Conservation (phyloP, 768 basidiomycete genomes). For the Hypsizygus marmoreus region DNA sequence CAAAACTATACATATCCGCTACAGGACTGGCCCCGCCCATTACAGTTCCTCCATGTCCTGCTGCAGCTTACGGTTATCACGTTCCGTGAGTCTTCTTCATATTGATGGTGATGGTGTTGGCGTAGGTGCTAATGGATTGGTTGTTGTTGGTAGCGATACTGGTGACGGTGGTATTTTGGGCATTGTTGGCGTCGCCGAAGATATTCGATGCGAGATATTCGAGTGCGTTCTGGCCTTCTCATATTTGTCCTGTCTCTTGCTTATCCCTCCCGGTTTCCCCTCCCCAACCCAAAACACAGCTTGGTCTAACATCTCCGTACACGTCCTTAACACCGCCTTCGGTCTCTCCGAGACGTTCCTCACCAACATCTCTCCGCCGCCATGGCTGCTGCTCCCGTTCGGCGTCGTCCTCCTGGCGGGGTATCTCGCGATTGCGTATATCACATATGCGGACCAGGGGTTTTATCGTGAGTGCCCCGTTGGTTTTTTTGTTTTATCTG, state of each 20-base stretch:
- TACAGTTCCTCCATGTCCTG: constrained; percentile 60
- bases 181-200: constrained; percentile 42
- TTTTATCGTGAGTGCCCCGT: constrained; percentile 72
- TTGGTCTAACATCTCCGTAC: constrained; percentile 61
- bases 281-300: no score
- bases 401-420: constrained; percentile 49
- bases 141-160: constrained; percentile 49
- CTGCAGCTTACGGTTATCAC: constrained; percentile 52
- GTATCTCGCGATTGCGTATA: constrained; percentile 71
- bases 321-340: constrained; percentile 60
- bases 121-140: background rate
- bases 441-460: constrained; percentile 60
- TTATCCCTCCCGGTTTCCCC: no score
- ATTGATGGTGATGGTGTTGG: background rate
- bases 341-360: constrained; percentile 59
- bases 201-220: constrained; percentile 42
- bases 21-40: constrained; percentile 55
- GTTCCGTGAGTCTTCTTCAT: constrained; percentile 49
- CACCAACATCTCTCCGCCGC: constrained; percentile 52
- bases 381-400: constrained; percentile 52
- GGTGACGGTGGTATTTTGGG: constrained; percentile 68
- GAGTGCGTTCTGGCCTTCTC: constrained; percentile 31
- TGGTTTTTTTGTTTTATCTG: no score
- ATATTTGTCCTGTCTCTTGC: background rate
- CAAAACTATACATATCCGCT: constrained; percentile 43